These are phyloP conservation scores for Penicillium paneum DNA, from an alignment of 2,329 filamentous ascomycete genomes.

Conservation along the genomic window DNA sequence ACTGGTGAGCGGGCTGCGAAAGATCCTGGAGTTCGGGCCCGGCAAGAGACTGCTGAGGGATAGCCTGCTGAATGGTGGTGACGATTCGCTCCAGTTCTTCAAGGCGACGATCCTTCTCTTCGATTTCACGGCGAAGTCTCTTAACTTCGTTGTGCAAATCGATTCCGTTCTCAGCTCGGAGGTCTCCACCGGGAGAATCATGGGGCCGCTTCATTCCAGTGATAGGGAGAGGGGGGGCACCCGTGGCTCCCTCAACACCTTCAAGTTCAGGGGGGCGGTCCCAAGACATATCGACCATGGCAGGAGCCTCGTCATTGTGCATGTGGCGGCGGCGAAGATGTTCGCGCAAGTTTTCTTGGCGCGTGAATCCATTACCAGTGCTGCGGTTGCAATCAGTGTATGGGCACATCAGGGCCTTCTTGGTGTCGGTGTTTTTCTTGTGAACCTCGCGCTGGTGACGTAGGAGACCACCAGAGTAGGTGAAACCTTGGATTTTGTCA, in stretches of 20 bases:
- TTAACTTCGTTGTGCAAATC: conserved; percentile 63
- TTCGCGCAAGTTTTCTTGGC: conserved; percentile 91
- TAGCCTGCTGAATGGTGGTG: conserved; percentile 36
- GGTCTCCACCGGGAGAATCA: conserved; percentile 25
- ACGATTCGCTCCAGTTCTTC: conserved; percentile 43
- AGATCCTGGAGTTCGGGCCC: conserved; percentile 16
- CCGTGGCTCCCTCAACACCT: conserved; percentile 24
- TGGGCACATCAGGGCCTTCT: conserved; percentile 82
- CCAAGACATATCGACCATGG: conserved; percentile 24
- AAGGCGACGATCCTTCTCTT: conserved; percentile 51
- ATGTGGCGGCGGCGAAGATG: conserved; percentile 88
- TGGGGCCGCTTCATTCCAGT: conserved; percentile 36
- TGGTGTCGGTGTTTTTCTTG: conserved; percentile 81
- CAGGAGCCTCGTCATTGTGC: conserved; percentile 39
- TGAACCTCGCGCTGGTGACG: conserved; percentile 93
- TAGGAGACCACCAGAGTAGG: conserved; percentile 85
- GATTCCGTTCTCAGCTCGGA: conserved; percentile 33
- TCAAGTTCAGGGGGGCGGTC: conserved; percentile 31
- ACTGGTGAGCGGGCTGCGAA: conserved; percentile 14
- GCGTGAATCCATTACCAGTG: conserved; percentile 82
- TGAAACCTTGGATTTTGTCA: conserved; percentile 89
- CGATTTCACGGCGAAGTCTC: conserved; percentile 62
- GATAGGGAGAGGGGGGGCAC: conserved; percentile 28
- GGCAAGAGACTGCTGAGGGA: conserved; percentile 27
- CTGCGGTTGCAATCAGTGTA: conserved; percentile 85